Percentiles rank a stretch among this genome's conserved stretches.
These are phyloP conservation scores for Daldinia grandis DNA, from an alignment of 495 filamentous ascomycete genomes.

Conservation along the genomic window DNA sequence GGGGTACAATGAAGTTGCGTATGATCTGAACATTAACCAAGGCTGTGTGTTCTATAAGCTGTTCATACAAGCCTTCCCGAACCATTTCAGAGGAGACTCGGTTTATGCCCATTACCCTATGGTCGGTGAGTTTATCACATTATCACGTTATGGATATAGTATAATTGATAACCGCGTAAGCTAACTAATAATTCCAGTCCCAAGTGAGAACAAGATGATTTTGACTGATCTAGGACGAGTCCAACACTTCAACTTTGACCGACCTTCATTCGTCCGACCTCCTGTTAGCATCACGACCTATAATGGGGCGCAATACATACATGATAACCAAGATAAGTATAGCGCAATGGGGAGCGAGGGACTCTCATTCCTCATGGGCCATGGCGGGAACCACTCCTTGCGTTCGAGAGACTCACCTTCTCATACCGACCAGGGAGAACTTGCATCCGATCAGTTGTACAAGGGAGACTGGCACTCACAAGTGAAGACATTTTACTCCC, in stretches of 20 bases:
- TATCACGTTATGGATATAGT: background rate
- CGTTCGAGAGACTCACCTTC: slow-evolving; percentile 60
- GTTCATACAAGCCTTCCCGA: slow-evolving; percentile 79
- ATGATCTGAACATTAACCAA: slow-evolving; percentile 76
- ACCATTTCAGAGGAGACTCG: slow-evolving; percentile 79
- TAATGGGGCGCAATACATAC: slow-evolving; percentile 67
- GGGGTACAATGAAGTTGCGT: slow-evolving; percentile 75
- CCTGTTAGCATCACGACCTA: slow-evolving; percentile 67
- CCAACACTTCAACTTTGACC: slow-evolving; percentile 75
- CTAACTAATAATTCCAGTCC: slow-evolving; percentile 30
- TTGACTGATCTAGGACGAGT: slow-evolving; percentile 74
- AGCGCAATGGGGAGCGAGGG: slow-evolving; percentile 68
- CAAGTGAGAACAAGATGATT: slow-evolving; percentile 73
- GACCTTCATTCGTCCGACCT: slow-evolving; percentile 62
- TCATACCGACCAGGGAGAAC: slow-evolving; percentile 58
- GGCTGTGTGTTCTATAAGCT: slow-evolving; percentile 89
- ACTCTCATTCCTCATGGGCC: slow-evolving; percentile 60
- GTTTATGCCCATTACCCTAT: slow-evolving; percentile 91
- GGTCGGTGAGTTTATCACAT: slow-evolving; percentile 43
- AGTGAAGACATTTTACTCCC: slow-evolving; percentile 70
- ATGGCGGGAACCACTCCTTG: slow-evolving; percentile 60
- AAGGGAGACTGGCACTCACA: slow-evolving; percentile 61
- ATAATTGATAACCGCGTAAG: background rate
- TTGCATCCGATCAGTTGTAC: slow-evolving; percentile 68
- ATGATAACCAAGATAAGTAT: slow-evolving; percentile 70